phyloP scores from a whole-genome alignment of 164 flowering plant genomes.

The Akebia trifoliata region DNA sequence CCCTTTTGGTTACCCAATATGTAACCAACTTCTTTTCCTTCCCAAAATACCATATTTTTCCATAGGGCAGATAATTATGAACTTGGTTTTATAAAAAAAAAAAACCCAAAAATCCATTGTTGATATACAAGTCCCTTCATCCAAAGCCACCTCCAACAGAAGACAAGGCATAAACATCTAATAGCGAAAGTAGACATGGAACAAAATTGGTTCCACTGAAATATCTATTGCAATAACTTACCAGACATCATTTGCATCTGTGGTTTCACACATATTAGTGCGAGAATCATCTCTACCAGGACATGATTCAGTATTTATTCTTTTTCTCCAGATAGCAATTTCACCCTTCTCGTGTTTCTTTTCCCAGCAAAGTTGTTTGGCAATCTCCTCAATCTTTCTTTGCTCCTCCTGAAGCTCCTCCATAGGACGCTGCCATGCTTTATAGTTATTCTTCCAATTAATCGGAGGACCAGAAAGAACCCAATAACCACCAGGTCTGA shows the following conservation, averaged over 20 bases:
- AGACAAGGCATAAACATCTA: too few species aligned
- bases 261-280: slow-evolving; percentile 42
- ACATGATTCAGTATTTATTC: slow-evolving; percentile 51
- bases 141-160: too few species aligned
- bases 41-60: too few species aligned
- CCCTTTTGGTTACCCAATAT: too few species aligned
- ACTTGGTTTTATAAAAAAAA: too few species aligned
- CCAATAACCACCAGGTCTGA: slow-evolving; percentile 95
- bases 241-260: slow-evolving; percentile 71
- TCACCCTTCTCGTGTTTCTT: slow-evolving; percentile 68
- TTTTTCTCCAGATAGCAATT: slow-evolving; percentile 80
- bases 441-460: slow-evolving; percentile 68
- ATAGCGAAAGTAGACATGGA: too few species aligned
- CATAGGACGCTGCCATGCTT: slow-evolving; percentile 74
- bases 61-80: too few species aligned
- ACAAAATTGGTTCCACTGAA: not conserved
- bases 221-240: slow-evolving; percentile 19
- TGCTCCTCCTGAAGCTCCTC: slow-evolving; percentile 83
- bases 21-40: too few species aligned
- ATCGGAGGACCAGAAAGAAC: slow-evolving; percentile 91
- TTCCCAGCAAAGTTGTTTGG: slow-evolving; percentile 81
- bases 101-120: too few species aligned
- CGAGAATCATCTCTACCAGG: slow-evolving; percentile 37
- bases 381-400: slow-evolving; percentile 66
- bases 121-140: too few species aligned